Evolutionary conservation across 768 basidiomycete species (phyloP).

Genomic region (Psilocybe subaeruginosa): DNA sequence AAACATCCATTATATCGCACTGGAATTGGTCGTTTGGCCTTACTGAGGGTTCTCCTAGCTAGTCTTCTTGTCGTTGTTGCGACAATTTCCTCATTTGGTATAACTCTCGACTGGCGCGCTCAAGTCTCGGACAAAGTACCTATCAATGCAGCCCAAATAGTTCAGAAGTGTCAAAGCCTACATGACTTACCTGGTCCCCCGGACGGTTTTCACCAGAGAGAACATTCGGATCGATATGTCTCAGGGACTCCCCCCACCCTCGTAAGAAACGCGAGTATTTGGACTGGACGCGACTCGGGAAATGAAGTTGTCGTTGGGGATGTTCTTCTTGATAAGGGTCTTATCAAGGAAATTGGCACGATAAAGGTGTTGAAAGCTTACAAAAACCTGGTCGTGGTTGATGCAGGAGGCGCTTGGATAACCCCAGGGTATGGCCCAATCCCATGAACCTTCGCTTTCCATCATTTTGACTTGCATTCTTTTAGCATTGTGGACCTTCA

Average conservation of each 20-base stretch:
- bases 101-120: slow-evolving; percentile 24
- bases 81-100: slow-evolving; percentile 26
- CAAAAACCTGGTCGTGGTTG: slow-evolving; percentile 40
- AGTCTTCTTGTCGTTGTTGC: slow-evolving; percentile 26
- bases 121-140: slow-evolving; percentile 28
- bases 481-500: slow-evolving; percentile 47
- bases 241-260: slow-evolving; percentile 64
- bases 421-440: slow-evolving; percentile 55
- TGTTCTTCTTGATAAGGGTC: slow-evolving; percentile 60
- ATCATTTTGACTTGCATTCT: not conserved
- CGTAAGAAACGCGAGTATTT: slow-evolving; percentile 72
- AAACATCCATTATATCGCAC: slow-evolving; percentile 30
- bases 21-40: slow-evolving; percentile 7
- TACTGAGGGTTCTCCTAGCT: slow-evolving; percentile 24
- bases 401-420: slow-evolving; percentile 73
- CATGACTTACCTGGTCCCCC: slow-evolving; percentile 49
- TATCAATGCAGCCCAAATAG: slow-evolving; percentile 40
- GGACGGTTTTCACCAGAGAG: slow-evolving; percentile 37
- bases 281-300: slow-evolving; percentile 59
- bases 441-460: not conserved
- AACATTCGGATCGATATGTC: slow-evolving; percentile 62
- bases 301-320: slow-evolving; percentile 59
- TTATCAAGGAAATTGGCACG: slow-evolving; percentile 57
- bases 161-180: slow-evolving; percentile 55
- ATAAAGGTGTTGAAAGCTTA: slow-evolving; percentile 29